Evolutionary conservation across 495 filamentous ascomycete species (phyloP).

Genomic region (Pyronema domesticum): DNA sequence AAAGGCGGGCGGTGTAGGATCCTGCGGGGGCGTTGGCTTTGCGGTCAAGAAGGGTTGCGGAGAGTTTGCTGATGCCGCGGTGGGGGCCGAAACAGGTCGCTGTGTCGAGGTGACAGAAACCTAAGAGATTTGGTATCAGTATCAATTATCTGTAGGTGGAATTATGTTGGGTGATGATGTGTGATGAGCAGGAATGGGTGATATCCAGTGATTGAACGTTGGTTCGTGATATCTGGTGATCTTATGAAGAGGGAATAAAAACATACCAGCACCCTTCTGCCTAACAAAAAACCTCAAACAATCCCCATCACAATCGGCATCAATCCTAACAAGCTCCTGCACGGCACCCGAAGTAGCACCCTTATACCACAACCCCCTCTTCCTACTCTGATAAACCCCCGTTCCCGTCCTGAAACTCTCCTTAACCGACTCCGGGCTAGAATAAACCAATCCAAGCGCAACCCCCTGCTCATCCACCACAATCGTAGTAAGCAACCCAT

Average conservation of each 20-base stretch:
- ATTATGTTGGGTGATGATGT: not conserved
- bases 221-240: no score
- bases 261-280: slow-evolving; percentile 58
- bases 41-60: slow-evolving; percentile 63
- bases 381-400: slow-evolving; percentile 89
- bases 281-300: slow-evolving; percentile 75
- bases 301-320: slow-evolving; percentile 81
- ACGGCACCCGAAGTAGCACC: slow-evolving; percentile 84
- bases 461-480: slow-evolving; percentile 78
- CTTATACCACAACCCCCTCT: slow-evolving; percentile 92
- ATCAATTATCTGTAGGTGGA: not conserved
- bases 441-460: slow-evolving; percentile 82
- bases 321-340: slow-evolving; percentile 70
- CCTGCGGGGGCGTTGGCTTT: slow-evolving; percentile 67
- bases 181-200: no score
- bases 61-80: slow-evolving; percentile 60
- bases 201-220: no score
- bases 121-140: no score
- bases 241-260: slow-evolving; percentile 10
- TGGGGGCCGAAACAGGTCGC: slow-evolving; percentile 81
- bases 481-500: slow-evolving; percentile 69
- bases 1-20: slow-evolving; percentile 84
- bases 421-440: slow-evolving; percentile 69
- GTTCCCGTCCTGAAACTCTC: slow-evolving; percentile 74
- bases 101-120: slow-evolving; percentile 89